phyloP scores from a whole-genome alignment of 352 stramenopile genomes.

The Pythium pyrilobum region DNA sequence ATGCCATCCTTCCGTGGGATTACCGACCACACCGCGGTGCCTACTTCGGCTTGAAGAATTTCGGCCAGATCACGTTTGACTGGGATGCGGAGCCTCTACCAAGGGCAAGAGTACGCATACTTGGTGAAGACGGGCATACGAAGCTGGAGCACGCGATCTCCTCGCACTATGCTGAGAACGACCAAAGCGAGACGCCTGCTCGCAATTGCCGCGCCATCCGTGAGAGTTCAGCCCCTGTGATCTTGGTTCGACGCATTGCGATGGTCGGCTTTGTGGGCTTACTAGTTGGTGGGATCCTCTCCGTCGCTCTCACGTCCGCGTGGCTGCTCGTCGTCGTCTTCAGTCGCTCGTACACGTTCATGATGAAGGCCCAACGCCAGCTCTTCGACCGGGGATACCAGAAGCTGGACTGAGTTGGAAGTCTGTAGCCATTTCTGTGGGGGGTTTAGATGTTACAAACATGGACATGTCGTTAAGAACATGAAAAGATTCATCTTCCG shows the following conservation, averaged over 20 bases:
- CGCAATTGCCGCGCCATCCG: constrained; percentile 26
- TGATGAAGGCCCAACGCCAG: constrained; percentile 10
- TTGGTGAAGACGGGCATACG: constrained; percentile 14
- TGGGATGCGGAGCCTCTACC: constrained; percentile 29
- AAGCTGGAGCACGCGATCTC: constrained; percentile 22
- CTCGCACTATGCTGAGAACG: constrained; percentile 24
- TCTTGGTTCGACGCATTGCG: constrained; percentile 2
- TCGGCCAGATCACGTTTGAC: constrained; percentile 72
- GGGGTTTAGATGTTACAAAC: constrained; percentile 12
- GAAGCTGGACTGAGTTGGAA: constrained; percentile 12
- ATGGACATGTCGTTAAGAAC: neutral
- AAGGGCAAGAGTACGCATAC: constrained; percentile 19
- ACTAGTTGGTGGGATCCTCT: neutral
- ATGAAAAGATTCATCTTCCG: neutral
- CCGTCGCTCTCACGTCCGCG: neutral
- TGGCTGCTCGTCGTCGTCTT: constrained; percentile 16
- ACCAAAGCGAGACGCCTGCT: neutral
- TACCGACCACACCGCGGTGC: constrained; percentile 18
- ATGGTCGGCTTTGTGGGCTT: constrained; percentile 14
- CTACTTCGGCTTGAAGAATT: constrained; percentile 57
- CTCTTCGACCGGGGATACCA: constrained; percentile 20
- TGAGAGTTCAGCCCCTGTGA: constrained; percentile 10
- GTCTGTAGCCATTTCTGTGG: constrained; percentile 2
- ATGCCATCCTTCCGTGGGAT: constrained; percentile 28
- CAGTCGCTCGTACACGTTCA: constrained; percentile 16